phyloP scores from a whole-genome alignment of 345 rosid species.

The Brassica cretica region DNA sequence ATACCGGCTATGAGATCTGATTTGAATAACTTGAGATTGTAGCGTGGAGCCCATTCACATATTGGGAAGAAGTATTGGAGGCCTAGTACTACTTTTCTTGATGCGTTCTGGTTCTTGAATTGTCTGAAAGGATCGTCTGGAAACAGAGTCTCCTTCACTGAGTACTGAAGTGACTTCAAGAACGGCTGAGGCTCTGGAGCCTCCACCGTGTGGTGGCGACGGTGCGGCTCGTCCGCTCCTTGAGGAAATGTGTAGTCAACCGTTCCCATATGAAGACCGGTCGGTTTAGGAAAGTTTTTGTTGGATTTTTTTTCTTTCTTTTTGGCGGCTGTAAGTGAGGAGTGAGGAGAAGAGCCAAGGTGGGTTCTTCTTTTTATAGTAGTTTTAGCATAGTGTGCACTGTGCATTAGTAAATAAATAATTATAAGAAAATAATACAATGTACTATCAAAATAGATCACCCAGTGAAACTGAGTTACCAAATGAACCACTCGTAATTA shows the following conservation, averaged over 20 bases:
- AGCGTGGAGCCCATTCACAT: conserved; percentile 88
- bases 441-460: neutral
- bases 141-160: conserved; percentile 78
- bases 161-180: conserved; percentile 56
- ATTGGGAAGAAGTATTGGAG: conserved; percentile 75
- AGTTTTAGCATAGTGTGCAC: conserved; percentile 22
- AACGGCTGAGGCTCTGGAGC: conserved; percentile 79
- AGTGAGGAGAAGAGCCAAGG: conserved; percentile 29
- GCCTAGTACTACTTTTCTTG: conserved; percentile 56
- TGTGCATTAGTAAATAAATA: neutral
- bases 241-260: conserved; percentile 36
- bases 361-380: conserved; percentile 33
- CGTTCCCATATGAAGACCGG: conserved; percentile 39
- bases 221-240: conserved; percentile 41
- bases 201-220: conserved; percentile 51
- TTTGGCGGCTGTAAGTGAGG: conserved; percentile 25
- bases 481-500: neutral
- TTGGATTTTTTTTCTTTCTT: neutral
- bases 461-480: neutral
- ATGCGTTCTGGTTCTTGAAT: conserved; percentile 64
- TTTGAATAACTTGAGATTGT: conserved; percentile 71
- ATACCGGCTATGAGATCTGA: conserved; percentile 83
- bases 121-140: conserved; percentile 92
- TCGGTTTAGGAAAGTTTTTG: neutral
- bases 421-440: neutral